These are phyloP conservation scores for Oryza australiensis DNA, from an alignment of 176 grass and related monocot species.

Conservation along the genomic window DNA sequence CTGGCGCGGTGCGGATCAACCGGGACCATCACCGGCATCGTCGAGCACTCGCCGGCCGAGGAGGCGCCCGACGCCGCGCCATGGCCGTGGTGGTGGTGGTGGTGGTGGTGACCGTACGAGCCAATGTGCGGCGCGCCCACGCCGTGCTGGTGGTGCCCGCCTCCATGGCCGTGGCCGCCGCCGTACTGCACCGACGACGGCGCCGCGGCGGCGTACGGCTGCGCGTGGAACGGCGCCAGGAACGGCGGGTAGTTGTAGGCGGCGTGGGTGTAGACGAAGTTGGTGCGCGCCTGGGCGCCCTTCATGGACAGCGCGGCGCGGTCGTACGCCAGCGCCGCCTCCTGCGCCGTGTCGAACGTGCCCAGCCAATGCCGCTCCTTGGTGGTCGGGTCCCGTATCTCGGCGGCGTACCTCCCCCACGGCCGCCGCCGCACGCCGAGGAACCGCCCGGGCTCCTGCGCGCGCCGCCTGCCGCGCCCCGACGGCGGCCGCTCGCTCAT, in stretches of 20 bases:
- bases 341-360: constrained; percentile 98
- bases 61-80: not conserved
- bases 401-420: constrained; percentile 94
- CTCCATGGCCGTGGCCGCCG: no score
- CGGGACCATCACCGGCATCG: constrained; percentile 23
- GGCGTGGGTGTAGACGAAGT: constrained; percentile 81
- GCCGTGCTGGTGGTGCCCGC: constrained; percentile 3
- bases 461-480: constrained; percentile 42
- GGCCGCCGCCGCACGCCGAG: constrained; percentile 85
- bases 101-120: constrained; percentile 11
- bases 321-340: constrained; percentile 96
- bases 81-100: not conserved
- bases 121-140: constrained; percentile 40
- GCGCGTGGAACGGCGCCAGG: constrained; percentile 69
- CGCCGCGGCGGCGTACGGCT: constrained; percentile 36
- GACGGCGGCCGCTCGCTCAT: constrained; percentile 33
- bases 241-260: constrained; percentile 68
- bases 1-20: constrained; percentile 9
- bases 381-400: constrained; percentile 95
- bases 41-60: constrained; percentile 39
- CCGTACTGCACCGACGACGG: constrained; percentile 38
- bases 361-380: constrained; percentile 98
- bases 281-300: constrained; percentile 92
- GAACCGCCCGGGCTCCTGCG: constrained; percentile 87
- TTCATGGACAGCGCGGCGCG: constrained; percentile 97